phyloP scores from a whole-genome alignment of 805 yeast species.

The Cyberlindnera saturnus region DNA sequence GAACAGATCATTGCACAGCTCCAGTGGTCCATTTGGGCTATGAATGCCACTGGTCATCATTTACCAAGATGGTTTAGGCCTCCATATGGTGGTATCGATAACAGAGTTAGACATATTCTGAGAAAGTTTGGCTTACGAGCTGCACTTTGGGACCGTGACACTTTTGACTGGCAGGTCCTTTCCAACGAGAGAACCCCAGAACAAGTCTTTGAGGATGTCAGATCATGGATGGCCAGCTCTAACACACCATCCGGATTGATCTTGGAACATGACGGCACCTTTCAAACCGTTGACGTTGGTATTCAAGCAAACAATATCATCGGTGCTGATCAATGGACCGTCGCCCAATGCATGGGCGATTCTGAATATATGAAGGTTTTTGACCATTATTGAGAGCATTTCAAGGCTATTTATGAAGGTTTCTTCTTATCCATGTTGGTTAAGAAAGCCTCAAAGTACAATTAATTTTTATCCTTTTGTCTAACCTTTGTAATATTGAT shows the following conservation, averaged over 20 bases:
- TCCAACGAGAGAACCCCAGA: slow-evolving; percentile 43
- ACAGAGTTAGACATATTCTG: slow-evolving; percentile 73
- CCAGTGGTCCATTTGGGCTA: slow-evolving; percentile 96
- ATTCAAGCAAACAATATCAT: slow-evolving; percentile 50
- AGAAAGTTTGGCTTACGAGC: slow-evolving; percentile 82
- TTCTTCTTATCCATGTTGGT: too few relatives aligned
- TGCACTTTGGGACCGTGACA: slow-evolving; percentile 87
- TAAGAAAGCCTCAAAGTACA: too few relatives aligned
- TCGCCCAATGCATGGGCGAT: slow-evolving; percentile 47
- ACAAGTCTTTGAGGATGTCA: slow-evolving; percentile 51
- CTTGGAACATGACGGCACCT: slow-evolving; percentile 79
- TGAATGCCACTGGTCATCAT: slow-evolving; percentile 88
- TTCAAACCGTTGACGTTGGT: slow-evolving; percentile 63
- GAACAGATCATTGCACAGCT: slow-evolving; percentile 84
- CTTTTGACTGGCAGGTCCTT: slow-evolving; percentile 83
- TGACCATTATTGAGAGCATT: background rate
- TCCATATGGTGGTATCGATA: slow-evolving; percentile 93
- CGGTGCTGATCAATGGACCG: slow-evolving; percentile 62
- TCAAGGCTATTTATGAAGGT: too few relatives aligned
- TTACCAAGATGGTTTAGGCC: slow-evolving; percentile 93
- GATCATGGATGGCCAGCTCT: slow-evolving; percentile 38
- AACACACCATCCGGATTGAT: slow-evolving; percentile 51
- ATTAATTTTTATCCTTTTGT: too few relatives aligned
- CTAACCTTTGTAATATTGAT: too few relatives aligned
- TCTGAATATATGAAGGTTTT: slow-evolving; percentile 18